phyloP scores from a whole-genome alignment of 2,329 filamentous ascomycete genomes.

The Phoma herbarum region DNA sequence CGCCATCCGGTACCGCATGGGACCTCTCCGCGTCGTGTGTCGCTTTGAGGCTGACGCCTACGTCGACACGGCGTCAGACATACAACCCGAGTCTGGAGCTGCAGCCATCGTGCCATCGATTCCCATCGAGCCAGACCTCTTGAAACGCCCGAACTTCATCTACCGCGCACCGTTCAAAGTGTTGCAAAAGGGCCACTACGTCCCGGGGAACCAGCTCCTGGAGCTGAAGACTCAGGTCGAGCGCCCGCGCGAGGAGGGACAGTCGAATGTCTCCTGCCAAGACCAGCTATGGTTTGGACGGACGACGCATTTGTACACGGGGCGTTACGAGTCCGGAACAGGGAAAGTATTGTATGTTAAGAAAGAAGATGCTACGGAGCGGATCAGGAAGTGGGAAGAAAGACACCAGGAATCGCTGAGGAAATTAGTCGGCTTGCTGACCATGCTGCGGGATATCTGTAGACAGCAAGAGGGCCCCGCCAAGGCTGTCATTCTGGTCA shows the following conservation, averaged over 20 bases:
- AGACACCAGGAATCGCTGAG: conserved; percentile 33
- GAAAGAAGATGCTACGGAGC: conserved; percentile 28
- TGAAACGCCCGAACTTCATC: conserved; percentile 26
- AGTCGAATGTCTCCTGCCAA: conserved; percentile 24
- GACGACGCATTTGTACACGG: conserved; percentile 37
- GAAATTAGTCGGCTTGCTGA: conserved; percentile 35
- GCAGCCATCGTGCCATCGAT: conserved; percentile 10
- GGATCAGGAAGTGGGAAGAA: conserved; percentile 34
- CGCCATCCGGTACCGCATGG: conserved; percentile 41
- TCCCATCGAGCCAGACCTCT: conserved; percentile 5
- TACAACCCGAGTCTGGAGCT: conserved; percentile 19
- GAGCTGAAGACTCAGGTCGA: conserved; percentile 39
- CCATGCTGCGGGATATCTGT: conserved; percentile 22
- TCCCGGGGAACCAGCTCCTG: conserved; percentile 34
- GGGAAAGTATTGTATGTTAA: conserved; percentile 27
- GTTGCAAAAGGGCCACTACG: conserved; percentile 36
- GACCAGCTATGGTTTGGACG: conserved; percentile 47
- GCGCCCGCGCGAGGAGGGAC: conserved; percentile 18
- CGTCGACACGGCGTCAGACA: conserved; percentile 28
- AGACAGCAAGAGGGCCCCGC: conserved; percentile 26
- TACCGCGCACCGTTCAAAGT: conserved; percentile 31
- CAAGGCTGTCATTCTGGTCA: conserved; percentile 26
- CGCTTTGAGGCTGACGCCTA: conserved; percentile 45
- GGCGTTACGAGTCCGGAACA: conserved; percentile 26
- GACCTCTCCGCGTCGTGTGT: conserved; percentile 34